These are phyloP conservation scores for Apophysomyces trapeziformis DNA, from an alignment of 371 early-diverging fungal genomes.

Conservation along the genomic window DNA sequence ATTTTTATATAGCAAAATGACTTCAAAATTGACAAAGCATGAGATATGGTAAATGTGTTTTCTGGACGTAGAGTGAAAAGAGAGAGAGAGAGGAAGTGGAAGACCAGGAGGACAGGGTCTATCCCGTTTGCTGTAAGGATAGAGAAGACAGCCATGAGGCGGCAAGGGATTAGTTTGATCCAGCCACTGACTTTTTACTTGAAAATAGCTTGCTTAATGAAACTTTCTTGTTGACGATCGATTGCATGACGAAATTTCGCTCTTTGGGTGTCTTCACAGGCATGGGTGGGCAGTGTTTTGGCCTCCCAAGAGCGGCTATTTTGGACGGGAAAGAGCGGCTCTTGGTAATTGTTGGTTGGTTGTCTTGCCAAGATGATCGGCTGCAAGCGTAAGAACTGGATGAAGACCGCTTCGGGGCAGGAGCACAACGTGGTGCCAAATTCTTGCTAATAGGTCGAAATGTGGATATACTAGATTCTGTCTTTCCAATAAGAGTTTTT, in stretches of 20 bases:
- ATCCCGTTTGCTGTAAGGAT: no score
- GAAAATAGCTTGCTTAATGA: constrained; percentile 47
- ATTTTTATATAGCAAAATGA: no score
- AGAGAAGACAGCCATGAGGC: no score
- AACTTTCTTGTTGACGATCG: constrained; percentile 46
- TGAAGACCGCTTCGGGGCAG: not conserved
- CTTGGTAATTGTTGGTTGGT: constrained; percentile 30
- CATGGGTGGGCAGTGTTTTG: constrained; percentile 13
- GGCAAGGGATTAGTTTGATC: not conserved
- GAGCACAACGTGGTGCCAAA: constrained; percentile 21
- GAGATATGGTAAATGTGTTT: no score
- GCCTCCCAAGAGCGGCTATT: constrained; percentile 6
- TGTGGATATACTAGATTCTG: constrained; percentile 29
- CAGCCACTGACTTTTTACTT: constrained; percentile 25
- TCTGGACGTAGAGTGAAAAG: no score
- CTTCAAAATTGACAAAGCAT: no score
- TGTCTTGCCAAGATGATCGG: constrained; percentile 1
- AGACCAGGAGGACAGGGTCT: no score
- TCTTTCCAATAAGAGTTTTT: not conserved
- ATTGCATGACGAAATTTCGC: constrained; percentile 40
- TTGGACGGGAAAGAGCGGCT: constrained; percentile 46
- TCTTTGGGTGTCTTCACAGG: constrained; percentile 22
- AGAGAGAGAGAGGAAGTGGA: no score
- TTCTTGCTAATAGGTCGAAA: constrained; percentile 37
- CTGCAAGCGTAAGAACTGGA: not conserved